Percentiles rank a stretch among this genome's conserved stretches.
These are phyloP conservation scores for Bauhinia variegata DNA, from an alignment of 306 rosid species.

Conservation along the genomic window DNA sequence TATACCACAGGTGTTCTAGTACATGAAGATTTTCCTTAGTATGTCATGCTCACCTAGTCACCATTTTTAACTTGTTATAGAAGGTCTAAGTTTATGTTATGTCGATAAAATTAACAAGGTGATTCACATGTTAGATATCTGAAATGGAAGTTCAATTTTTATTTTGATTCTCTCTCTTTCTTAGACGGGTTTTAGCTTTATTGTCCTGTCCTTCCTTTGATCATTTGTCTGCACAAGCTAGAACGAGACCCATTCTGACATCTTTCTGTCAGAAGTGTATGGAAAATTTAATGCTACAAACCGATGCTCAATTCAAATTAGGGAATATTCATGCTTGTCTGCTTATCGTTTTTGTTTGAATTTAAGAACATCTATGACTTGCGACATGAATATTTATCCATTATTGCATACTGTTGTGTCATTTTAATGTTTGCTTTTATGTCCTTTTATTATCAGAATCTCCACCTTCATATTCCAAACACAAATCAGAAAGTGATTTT, in stretches of 20 bases:
- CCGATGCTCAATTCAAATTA: background rate
- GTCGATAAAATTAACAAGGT: slow-evolving; percentile 5
- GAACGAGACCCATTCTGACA: background rate
- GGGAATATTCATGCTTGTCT: slow-evolving; percentile 5
- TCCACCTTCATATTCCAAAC: slow-evolving; percentile 45
- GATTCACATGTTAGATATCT: slow-evolving; percentile 25
- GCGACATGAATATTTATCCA: slow-evolving; percentile 23
- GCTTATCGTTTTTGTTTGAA: background rate
- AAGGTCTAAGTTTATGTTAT: slow-evolving; percentile 6
- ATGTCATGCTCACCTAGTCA: background rate
- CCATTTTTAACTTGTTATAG: slow-evolving; percentile 6
- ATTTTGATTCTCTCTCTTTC: background rate
- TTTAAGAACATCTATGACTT: slow-evolving; percentile 8
- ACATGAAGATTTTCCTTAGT: slow-evolving; percentile 21
- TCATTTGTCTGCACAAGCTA: background rate
- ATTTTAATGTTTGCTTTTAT: slow-evolving; percentile 19
- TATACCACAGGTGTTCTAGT: background rate
- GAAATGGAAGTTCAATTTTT: background rate
- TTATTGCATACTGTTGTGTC: slow-evolving; percentile 29
- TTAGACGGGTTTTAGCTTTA: background rate
- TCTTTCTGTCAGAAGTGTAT: background rate
- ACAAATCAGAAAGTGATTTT: slow-evolving; percentile 50
- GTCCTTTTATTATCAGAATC: slow-evolving; percentile 49
- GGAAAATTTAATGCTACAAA: background rate
- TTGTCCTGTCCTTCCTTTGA: background rate